Conservation (phyloP, 2,329 filamentous ascomycete species). For the Trichocomaceae sp. region DNA sequence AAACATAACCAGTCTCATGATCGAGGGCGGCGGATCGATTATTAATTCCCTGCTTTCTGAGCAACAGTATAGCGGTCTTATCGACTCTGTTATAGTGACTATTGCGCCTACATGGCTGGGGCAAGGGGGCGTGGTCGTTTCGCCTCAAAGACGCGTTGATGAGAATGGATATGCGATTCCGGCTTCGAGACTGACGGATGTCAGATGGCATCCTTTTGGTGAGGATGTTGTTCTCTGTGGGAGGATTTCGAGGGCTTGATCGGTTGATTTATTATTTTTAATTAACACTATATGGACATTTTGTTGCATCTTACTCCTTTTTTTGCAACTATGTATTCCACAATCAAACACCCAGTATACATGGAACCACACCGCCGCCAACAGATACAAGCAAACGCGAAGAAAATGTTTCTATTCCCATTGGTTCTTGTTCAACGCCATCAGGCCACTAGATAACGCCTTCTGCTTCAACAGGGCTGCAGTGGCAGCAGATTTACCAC, state of each 20-base stretch:
- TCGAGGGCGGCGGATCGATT: constrained; percentile 75
- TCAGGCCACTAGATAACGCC: constrained; percentile 2
- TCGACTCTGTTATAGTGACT: constrained; percentile 76
- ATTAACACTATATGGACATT: not conserved
- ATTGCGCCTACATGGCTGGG: constrained; percentile 85
- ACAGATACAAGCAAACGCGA: too few species aligned
- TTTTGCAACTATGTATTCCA: too few species aligned
- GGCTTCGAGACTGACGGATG: constrained; percentile 51
- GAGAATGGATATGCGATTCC: constrained; percentile 52
- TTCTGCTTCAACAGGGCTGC: constrained; percentile 8
- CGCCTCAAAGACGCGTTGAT: constrained; percentile 52
- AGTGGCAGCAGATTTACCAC: constrained; percentile 20
- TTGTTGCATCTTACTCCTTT: not conserved
- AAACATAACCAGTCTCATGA: constrained; percentile 67
- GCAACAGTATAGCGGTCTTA: constrained; percentile 38
- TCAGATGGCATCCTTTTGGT: constrained; percentile 70
- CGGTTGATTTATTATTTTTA: not conserved
- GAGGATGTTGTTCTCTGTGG: constrained; percentile 77
- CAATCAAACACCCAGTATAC: not conserved
- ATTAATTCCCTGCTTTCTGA: constrained; percentile 69
- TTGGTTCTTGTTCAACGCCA: constrained; percentile 8
- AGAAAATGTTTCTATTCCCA: not conserved
- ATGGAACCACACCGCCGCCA: too few species aligned
- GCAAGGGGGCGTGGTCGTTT: constrained; percentile 69
- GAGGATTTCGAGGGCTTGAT: constrained; percentile 33